Percentiles rank a stretch among this genome's conserved stretches.
Evolutionary conservation across 2,329 filamentous ascomycete species (phyloP).

Genomic region (Coniochaeta sp.): DNA sequence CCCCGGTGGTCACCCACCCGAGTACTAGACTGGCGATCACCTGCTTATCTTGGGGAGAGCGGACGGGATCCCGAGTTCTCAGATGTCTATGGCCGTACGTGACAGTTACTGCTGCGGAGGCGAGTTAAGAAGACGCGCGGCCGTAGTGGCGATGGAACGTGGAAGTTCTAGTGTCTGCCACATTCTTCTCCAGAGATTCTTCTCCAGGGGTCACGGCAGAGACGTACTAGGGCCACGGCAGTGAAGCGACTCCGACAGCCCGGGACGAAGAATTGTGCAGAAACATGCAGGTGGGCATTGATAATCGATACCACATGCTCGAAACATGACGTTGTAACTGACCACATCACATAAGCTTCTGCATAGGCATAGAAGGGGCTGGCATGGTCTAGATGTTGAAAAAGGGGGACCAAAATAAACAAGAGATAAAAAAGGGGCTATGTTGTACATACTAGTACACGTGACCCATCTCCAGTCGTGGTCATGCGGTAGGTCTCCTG

Average conservation of each 20-base stretch:
- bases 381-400: neutral
- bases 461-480: neutral
- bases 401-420: neutral
- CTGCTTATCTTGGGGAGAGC: neutral
- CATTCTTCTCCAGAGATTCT: too few relatives aligned
- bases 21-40: neutral
- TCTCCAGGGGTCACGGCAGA: too few relatives aligned
- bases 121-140: neutral
- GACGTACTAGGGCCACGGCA: too few relatives aligned
- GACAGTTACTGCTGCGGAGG: neutral
- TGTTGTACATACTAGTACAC: neutral
- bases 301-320: too few relatives aligned
- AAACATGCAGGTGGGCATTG: too few relatives aligned
- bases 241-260: too few relatives aligned
- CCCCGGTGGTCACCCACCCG: too few relatives aligned
- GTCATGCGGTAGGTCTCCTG: neutral
- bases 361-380: neutral
- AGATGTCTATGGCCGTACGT: neutral
- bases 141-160: neutral
- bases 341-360: neutral
- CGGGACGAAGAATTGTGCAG: too few relatives aligned
- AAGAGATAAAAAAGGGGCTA: neutral
- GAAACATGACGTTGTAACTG: too few relatives aligned
- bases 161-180: too few relatives aligned
- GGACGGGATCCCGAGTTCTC: slow-evolving; percentile 1